Evolutionary conservation across 805 yeast species (phyloP).

Genomic region (Pichia deserticola): DNA sequence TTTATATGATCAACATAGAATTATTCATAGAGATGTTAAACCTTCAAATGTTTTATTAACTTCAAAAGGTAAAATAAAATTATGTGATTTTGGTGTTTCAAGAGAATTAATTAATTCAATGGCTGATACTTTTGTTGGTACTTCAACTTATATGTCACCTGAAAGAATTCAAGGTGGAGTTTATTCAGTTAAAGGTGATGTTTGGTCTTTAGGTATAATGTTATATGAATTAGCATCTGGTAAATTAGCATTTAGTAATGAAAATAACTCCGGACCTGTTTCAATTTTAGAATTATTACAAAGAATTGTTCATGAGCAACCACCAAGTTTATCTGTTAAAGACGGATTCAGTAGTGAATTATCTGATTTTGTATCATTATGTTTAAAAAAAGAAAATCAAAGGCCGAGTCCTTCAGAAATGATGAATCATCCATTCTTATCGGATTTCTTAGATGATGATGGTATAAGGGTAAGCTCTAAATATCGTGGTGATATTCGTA

Average conservation of each 20-base stretch:
- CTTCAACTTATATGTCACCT: constrained; percentile 96
- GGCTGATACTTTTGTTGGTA: constrained; percentile 97
- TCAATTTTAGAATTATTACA: constrained; percentile 88
- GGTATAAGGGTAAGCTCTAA: constrained; percentile 22
- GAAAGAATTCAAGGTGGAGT: constrained; percentile 94
- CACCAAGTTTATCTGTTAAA: constrained; percentile 55
- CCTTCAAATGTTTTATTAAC: constrained; percentile 90
- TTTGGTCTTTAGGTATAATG: constrained; percentile 94
- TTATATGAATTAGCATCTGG: constrained; percentile 86
- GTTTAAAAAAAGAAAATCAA: constrained; percentile 66
- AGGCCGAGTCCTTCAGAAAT: constrained; percentile 73
- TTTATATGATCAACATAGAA: constrained; percentile 73
- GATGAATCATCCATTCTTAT: constrained; percentile 32
- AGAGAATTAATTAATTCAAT: constrained; percentile 87
- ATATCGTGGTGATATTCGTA: constrained; percentile 24
- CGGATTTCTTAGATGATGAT: constrained; percentile 25
- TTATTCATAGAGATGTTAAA: constrained; percentile 92
- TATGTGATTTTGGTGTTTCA: constrained; percentile 96
- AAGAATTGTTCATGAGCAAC: constrained; percentile 86
- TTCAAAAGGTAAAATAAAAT: constrained; percentile 77
- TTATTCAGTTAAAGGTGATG: constrained; percentile 92
- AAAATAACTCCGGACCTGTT: constrained; percentile 28
- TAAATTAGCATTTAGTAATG: constrained; percentile 63
- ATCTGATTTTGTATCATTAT: constrained; percentile 62
- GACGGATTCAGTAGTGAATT: constrained; percentile 43